phyloP scores from a whole-genome alignment of 345 rosid species.

The Angophora floribunda region DNA sequence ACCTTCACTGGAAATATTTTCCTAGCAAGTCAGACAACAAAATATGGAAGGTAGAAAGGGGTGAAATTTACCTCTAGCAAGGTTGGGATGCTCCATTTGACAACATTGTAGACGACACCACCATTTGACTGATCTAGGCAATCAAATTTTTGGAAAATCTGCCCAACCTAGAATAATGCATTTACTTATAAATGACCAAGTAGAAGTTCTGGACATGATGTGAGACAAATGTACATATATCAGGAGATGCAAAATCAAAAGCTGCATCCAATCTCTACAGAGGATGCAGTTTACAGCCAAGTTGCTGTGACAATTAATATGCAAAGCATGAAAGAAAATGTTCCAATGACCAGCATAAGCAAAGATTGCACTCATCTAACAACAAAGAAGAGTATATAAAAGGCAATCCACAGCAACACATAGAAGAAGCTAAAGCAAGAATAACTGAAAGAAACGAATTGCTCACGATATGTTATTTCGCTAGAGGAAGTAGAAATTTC shows the following conservation, averaged over 20 bases:
- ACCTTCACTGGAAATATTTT: not conserved
- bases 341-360: not conserved
- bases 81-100: slow-evolving; percentile 74
- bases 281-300: not conserved
- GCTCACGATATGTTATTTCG: not conserved
- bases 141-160: slow-evolving; percentile 73
- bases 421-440: not conserved
- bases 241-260: not conserved
- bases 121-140: slow-evolving; percentile 46
- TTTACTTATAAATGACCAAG: not conserved
- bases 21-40: not conserved
- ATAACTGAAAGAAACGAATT: not conserved
- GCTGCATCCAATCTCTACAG: not conserved
- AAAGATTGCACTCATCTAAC: not conserved
- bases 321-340: not conserved
- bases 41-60: not conserved
- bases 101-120: slow-evolving; percentile 70
- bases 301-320: not conserved
- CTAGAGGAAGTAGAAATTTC: not conserved
- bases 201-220: not conserved
- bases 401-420: not conserved
- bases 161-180: slow-evolving; percentile 52
- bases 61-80: slow-evolving; percentile 52
- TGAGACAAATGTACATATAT: not conserved
- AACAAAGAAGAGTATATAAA: not conserved